Evolutionary conservation across 257 asterid species (phyloP), one percentile per base, ranked within the genome.

Genomic region (Vinca minor): DNA sequence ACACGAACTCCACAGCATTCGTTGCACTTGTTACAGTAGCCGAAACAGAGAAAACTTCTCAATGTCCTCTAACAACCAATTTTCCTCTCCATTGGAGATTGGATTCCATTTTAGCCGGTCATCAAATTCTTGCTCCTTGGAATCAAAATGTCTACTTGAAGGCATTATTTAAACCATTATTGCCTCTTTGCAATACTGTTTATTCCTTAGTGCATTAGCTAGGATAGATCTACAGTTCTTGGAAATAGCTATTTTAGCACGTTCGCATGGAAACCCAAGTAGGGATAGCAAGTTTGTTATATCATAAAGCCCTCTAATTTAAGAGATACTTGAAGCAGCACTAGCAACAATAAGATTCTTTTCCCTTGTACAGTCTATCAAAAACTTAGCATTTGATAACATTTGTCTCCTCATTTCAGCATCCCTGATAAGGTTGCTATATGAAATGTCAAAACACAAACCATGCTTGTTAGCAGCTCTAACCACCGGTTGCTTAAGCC

Each of bases 61-160:
- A 71, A 90, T 78, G 78, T 89, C 97, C 59, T 87, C 97, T 70
- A 93, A 74, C 59, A 78, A 71, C 71, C 87, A 68, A 78, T 89
- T 97, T 31, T 95, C 99, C 64, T 83, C 94, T n/a, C 95, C 97
- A 74, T 94, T 89, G 48, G 96, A 89, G 47, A 93, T 80, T 71
- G 95, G 97, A 74, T 93, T 94, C 96, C 97, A 89, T 28, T 79
- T 82, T 65, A 84, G 87, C 94, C 91, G 87, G 63, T 85, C 99
- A 41, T 77, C 78, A 65, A 77, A 72, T 41, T 61, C 61, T 67
- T 77, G 69, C 54, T 80, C 63, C 56, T 53, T 74, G 3, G 76
- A 59, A 71, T 77, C 54, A 53, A 26, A 41, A 58, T 76, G 79
- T 52, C 62, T 78, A 42, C 63, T 77, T 54, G 83, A 77, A 72